Base-by-base conservation (phyloP, 768 basidiomycete species). In the Royoungia palumana region DNA sequence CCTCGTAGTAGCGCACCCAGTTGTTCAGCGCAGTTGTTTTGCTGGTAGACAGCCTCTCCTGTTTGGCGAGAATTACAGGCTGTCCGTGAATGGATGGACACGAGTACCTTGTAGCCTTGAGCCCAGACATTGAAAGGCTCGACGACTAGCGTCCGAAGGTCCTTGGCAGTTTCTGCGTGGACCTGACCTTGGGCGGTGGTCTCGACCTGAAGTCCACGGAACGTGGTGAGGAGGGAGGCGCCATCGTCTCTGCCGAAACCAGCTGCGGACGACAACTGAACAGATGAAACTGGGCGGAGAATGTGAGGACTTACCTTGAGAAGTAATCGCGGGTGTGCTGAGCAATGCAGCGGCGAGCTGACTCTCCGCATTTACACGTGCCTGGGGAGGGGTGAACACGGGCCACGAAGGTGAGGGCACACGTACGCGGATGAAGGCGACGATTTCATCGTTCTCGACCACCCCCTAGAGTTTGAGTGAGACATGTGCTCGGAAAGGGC, bases 81-180 rank as follows among this genome's bases (percentile, higher is more conserved):
- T 41, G 41, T 58, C 30, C 9, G 44, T 10, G 44, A 10, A 34
- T 36, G 24, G 13, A 49, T 41, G 52, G 37, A 47, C 13, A 27
- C 50, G 3, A 49, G 46, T 42, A 85, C 88, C 72, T 82, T 83
- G 71, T 93, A 87, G 13, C 72, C 73, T 55, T 76, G 73, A 2
- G 89, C 85, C 93, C 93, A 95, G 45, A 75, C 72, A 38, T 81
- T 75, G 53, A 94, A 96, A 1, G 90, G 91, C 53, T 86, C 83
- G 7, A 82, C 82, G 30, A 94, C 91, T 14, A 86, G 70, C 8
- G 79, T 79, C 44, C 77, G 77, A 35, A 96, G 78, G 60, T 95
- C 91, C 25, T 79, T 80, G 6, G 91, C 81, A 39, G 89, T 77
- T 17, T 74, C 73, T 46, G 72, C 76, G 70, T 95, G 90, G 1